These are phyloP conservation scores for Mortierella polycephala DNA, from an alignment of 371 early-diverging fungal species.

Conservation along the genomic window DNA sequence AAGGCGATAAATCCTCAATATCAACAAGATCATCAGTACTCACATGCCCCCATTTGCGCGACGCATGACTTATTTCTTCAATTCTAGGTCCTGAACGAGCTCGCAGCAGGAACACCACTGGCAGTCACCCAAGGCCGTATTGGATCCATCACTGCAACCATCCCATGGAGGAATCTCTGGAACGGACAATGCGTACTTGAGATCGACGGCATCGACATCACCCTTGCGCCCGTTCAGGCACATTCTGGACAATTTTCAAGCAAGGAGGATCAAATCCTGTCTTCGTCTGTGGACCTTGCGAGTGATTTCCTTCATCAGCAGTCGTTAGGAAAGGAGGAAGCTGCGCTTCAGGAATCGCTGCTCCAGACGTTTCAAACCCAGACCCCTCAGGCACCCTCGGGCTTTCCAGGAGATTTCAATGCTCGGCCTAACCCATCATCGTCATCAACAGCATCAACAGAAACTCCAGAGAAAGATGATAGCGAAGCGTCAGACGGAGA, in stretches of 20 bases:
- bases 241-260: slow-evolving; percentile 55
- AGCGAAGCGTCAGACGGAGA: slow-evolving; percentile 59
- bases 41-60: neutral
- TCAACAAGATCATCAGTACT: no score
- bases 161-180: slow-evolving; percentile 89
- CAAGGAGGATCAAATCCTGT: slow-evolving; percentile 76
- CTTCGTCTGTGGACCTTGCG: slow-evolving; percentile 89
- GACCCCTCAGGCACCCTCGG: slow-evolving; percentile 34
- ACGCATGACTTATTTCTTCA: slow-evolving; percentile 5
- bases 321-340: slow-evolving; percentile 63
- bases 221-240: slow-evolving; percentile 62
- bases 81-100: slow-evolving; percentile 77
- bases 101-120: slow-evolving; percentile 75
- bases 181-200: slow-evolving; percentile 80
- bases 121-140: slow-evolving; percentile 76
- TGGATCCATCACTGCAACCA: slow-evolving; percentile 73
- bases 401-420: slow-evolving; percentile 51
- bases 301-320: slow-evolving; percentile 85
- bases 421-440: slow-evolving; percentile 17
- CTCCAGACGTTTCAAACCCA: slow-evolving; percentile 62
- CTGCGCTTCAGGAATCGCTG: slow-evolving; percentile 65
- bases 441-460: slow-evolving; percentile 5
- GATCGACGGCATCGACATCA: slow-evolving; percentile 76
- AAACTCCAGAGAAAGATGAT: neutral
- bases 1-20: no score